These are phyloP conservation scores for Dendrobium officinale DNA, from an alignment of 106 monocot species.

Conservation along the genomic window DNA sequence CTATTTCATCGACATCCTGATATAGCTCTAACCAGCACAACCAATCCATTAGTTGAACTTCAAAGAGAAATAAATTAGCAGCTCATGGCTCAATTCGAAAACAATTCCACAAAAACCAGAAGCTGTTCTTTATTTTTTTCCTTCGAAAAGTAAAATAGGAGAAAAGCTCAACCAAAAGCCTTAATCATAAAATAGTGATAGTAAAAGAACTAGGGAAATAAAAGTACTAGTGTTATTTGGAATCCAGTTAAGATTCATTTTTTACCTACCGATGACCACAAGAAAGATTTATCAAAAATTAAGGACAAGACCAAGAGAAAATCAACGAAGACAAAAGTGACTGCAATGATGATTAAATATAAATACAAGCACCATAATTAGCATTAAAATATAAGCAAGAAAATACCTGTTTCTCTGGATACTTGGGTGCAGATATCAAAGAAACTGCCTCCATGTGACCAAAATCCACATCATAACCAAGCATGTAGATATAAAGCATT, in stretches of 20 bases:
- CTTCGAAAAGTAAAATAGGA: background rate
- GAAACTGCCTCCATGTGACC: constrained; percentile 91
- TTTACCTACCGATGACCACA: background rate
- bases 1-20: no score
- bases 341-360: background rate
- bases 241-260: background rate
- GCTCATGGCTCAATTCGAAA: background rate
- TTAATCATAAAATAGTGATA: background rate
- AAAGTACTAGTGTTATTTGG: background rate
- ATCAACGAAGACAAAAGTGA: background rate
- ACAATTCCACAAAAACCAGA: background rate
- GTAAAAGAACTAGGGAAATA: background rate
- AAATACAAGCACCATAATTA: constrained; percentile 5
- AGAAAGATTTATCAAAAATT: background rate
- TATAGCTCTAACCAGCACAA: no score
- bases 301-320: background rate
- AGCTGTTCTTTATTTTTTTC: background rate
- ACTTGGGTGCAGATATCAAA: constrained; percentile 96
- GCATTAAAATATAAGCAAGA: background rate
- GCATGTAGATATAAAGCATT: constrained; percentile 99
- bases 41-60: no score
- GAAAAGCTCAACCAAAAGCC: background rate
- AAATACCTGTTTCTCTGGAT: constrained; percentile 92
- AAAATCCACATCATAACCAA: constrained; percentile 99
- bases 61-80: no score